Base-by-base conservation (phyloP, 768 basidiomycete genomes). In the Mycena galopus region DNA sequence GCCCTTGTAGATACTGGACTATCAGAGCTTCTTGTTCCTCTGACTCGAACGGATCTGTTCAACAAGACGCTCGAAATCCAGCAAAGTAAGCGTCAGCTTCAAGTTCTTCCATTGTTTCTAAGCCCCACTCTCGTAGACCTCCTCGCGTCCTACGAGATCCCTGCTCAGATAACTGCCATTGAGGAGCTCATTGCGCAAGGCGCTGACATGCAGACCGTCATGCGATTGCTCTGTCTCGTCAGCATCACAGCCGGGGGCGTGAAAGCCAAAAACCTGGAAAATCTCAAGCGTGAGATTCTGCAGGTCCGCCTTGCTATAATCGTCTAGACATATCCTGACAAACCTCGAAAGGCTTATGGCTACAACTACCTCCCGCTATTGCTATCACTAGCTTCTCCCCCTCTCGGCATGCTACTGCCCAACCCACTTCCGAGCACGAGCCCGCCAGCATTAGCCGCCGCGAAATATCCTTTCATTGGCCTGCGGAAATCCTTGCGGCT, bases 21-120 rank as follows among this genome's bases (percentile, higher is more conserved):
- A 56, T 97, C 96, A n/a, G 98, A 99, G 82, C 84, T 96, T 79
- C 86, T 99, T 51, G 90, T 96, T 71, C 92, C 94, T 27, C 85
- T 93, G 70, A 99, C 97, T 2, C 87, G 90, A 64, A 94, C 94
- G 17, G 94, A 97, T 47, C 84, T 92, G 56, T 99, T 99, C 84
- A 96, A 96, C 82, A 93, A 92, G 78, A 94, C 92, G 14, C 86
- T 99, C 12, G 97, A 99, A 83, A 93, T 98, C 17, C 97, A 99
- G 78, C 98, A 99, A 81, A 99, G 96, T 96, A 78, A 78, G 89
- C 79, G 21, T 37, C 8, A 32, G 17, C 27, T 11, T 23, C 35
- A 50, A 33, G 11, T 42, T 29, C 32, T 44, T 19, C 25, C 16
- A 33, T 47, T 47, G 47, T 27, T 35, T 71, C 37, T 50, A 72